phyloP scores from a whole-genome alignment of 805 yeast species.

The Yamadazyma ubonensis region DNA sequence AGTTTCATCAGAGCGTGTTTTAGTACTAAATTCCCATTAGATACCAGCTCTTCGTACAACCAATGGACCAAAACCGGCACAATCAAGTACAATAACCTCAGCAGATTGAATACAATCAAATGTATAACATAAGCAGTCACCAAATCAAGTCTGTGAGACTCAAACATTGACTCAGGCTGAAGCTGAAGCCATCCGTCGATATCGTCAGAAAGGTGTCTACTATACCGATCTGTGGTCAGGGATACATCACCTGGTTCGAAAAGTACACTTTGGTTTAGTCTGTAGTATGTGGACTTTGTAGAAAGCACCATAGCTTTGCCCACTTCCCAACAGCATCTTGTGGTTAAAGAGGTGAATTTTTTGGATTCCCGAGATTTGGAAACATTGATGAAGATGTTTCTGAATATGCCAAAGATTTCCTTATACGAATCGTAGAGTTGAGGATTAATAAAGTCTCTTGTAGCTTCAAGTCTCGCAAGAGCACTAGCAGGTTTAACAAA shows the following conservation, averaged over 20 bases:
- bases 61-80: constrained; percentile 39
- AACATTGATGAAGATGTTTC: constrained; percentile 21
- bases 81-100: constrained; percentile 27
- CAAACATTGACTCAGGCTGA: constrained; percentile 28
- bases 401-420: constrained; percentile 33
- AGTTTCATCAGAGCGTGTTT: constrained; percentile 17
- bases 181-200: constrained; percentile 37
- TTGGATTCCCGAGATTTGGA: neutral
- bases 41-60: constrained; percentile 29
- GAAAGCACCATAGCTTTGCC: constrained; percentile 37
- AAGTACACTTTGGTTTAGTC: constrained; percentile 27
- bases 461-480: constrained; percentile 22
- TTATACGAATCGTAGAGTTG: constrained; percentile 28
- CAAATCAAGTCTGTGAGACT: constrained; percentile 22
- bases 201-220: constrained; percentile 28
- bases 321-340: constrained; percentile 19
- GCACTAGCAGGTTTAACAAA: constrained; percentile 18
- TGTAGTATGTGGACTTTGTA: constrained; percentile 33
- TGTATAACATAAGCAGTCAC: constrained; percentile 36
- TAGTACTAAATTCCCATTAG: neutral
- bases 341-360: constrained; percentile 12
- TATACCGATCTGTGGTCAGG: constrained; percentile 19
- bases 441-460: constrained; percentile 25
- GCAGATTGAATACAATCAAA: constrained; percentile 35
- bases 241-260: constrained; percentile 30